phyloP scores from a whole-genome alignment of 1,139 yeast species.

The Geotrichum phurueaensis region DNA sequence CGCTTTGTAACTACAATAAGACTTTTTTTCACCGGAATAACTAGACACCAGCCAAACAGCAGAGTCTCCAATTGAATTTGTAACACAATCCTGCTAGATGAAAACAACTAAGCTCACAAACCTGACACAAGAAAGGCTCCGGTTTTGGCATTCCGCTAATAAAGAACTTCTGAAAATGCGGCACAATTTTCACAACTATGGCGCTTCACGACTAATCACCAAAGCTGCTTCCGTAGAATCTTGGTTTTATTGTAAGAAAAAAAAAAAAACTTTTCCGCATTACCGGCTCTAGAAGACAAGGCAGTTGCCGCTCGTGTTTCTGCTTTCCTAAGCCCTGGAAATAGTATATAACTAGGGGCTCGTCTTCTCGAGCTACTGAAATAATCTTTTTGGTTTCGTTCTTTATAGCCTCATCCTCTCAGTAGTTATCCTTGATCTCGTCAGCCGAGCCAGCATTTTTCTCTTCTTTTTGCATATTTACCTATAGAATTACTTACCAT shows the following conservation, averaged over 20 bases:
- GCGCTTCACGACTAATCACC: no score
- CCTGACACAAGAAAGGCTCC: no score
- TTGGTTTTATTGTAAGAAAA: neutral
- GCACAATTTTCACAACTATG: no score
- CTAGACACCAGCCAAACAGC: neutral
- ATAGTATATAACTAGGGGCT: neutral
- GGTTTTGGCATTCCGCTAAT: no score
- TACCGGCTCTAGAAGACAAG: neutral
- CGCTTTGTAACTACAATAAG: neutral
- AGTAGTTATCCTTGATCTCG: neutral
- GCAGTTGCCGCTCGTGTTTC: neutral
- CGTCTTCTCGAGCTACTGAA: neutral
- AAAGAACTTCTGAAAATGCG: no score
- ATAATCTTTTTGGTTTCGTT: neutral
- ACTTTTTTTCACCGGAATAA: no score
- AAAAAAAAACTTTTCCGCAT: neutral
- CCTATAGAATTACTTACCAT: neutral
- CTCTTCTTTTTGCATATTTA: neutral
- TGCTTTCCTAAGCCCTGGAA: neutral
- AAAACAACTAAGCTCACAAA: no score
- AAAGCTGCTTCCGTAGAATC: no score
- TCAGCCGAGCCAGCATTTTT: neutral
- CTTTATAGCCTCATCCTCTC: neutral
- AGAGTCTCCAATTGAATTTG: no score
- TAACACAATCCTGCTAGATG: no score